Evolutionary conservation across 345 rosid species (phyloP).

Genomic region (Triadica sebifera): DNA sequence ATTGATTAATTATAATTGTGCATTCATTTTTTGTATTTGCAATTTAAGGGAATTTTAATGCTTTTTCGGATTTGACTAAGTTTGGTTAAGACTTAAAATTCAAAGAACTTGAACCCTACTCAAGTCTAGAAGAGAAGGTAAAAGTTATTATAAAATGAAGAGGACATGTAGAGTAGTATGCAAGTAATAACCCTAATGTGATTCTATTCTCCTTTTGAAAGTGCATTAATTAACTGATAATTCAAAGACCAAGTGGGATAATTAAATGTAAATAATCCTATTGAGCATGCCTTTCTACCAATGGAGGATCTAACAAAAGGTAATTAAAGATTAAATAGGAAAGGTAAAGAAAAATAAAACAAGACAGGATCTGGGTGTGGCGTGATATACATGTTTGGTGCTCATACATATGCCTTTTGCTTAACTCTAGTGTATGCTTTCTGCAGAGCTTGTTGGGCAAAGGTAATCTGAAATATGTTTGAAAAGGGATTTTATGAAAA

Average conservation of each 20-base stretch:
- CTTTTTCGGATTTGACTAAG: no score
- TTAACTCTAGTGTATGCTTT: not conserved
- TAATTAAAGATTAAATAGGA: not conserved
- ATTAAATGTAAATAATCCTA: not conserved
- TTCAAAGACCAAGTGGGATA: constrained; percentile 7
- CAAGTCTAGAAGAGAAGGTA: not conserved
- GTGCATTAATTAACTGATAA: not conserved
- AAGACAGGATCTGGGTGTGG: not conserved
- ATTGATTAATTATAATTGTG: no score
- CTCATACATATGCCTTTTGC: constrained; percentile 11
- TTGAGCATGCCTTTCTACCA: not conserved
- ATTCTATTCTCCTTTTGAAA: not conserved
- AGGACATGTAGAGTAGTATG: no score
- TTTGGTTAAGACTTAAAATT: no score
- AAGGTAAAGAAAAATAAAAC: not conserved
- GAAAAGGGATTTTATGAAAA: constrained; percentile 5
- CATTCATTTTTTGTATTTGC: no score
- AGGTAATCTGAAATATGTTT: not conserved
- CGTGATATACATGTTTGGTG: constrained; percentile 11
- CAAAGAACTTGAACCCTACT: not conserved
- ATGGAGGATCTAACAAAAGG: not conserved
- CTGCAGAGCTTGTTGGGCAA: constrained; percentile 18
- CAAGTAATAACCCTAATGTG: no score
- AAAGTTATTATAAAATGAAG: not conserved
- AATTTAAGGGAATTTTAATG: no score